phyloP scores from a whole-genome alignment of 129 eudicot genomes.

The Deinandra increscens region DNA sequence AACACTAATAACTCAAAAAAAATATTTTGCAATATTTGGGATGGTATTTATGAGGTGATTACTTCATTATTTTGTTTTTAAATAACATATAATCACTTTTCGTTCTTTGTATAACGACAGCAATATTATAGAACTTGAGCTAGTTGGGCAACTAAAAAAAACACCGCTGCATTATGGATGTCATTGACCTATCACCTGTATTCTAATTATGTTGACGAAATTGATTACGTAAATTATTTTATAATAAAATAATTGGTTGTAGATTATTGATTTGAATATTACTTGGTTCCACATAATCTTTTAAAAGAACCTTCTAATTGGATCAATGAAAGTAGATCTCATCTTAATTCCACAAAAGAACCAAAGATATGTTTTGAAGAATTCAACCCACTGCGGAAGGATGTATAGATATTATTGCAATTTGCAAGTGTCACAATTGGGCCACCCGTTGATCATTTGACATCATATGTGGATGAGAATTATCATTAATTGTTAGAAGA shows the following conservation, averaged over 20 bases:
- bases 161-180: too few relatives aligned
- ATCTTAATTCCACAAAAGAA: constrained; percentile 4
- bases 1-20: too few relatives aligned
- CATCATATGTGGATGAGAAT: background rate
- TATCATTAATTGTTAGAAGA: too few relatives aligned
- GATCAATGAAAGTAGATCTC: background rate
- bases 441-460: background rate
- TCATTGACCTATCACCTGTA: too few relatives aligned
- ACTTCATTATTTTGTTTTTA: background rate
- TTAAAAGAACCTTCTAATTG: background rate
- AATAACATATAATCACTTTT: background rate
- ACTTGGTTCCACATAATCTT: background rate
- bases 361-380: background rate
- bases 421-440: too few relatives aligned
- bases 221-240: background rate
- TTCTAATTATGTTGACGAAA: background rate
- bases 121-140: too few relatives aligned
- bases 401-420: background rate
- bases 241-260: background rate
- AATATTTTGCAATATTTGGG: background rate
- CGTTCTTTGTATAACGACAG: too few relatives aligned
- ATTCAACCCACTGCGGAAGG: background rate
- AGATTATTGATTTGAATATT: too few relatives aligned
- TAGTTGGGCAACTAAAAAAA: too few relatives aligned
- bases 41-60: background rate